Base-by-base conservation (phyloP, 225 moss, liverwort and hornwort genomes). In the Pleurozium schreberi region DNA sequence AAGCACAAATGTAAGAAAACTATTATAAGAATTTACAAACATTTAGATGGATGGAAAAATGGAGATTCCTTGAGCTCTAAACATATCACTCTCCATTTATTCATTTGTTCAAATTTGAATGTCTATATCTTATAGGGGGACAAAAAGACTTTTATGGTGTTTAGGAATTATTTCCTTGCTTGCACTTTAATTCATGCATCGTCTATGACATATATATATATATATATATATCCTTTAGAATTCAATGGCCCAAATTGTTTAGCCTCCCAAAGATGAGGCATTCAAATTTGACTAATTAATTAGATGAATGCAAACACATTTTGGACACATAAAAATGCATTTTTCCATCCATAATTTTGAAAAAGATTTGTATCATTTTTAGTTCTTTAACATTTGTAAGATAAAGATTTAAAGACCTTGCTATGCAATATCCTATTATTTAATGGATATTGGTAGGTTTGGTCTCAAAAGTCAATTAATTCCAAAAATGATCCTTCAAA, bases 271-370 rank as follows among this genome's bases (percentile, higher is more conserved):
- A 69, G 21, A 25, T 7, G 4, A 22, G 1, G 25, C 0, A 0
- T 12, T 40, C 25, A 20, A 69, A 67, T 40, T 40, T 40, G n/a
- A n/a, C n/a, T 40, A 14, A 69, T 4, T 0, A 21, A 40, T 0
- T n/a, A 2, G 2, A 40, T 69, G 40, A 40, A 14, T 0, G 0
- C 40, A 40, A 69, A 40, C 0, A 23, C 25, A 25, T 23, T 4
- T 0, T 0, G 2, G 13, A 1, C 0, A 40, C 1, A 68, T 25
- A 40, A 4, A 25, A 20, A 69, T 69, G 7, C 6, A 21, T n/a
- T 22, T 69, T 22, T 69, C 23, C 7, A 40, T 69, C 13, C 7
- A 68, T 23, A 1, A 12, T 69, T 23, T 21, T n/a, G n/a, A n/a
- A n/a, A n/a, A n/a, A n/a, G n/a, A n/a, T n/a, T n/a, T n/a, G n/a